Evolutionary conservation across 768 basidiomycete species (phyloP).

Genomic region (Rhizopogon vinicolor): DNA sequence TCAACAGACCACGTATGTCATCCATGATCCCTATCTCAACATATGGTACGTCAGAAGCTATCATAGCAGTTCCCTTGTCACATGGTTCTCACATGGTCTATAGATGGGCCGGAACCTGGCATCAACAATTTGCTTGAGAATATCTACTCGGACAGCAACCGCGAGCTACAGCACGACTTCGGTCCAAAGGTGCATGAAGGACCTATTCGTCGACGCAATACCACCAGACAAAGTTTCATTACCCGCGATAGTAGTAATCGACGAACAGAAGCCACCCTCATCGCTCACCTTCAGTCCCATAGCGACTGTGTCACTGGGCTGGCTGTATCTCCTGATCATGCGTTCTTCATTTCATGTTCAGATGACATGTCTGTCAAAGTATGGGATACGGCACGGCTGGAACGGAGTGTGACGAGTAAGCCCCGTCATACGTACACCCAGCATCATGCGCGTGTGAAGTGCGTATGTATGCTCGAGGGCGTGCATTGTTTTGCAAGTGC

Average conservation of each 20-base stretch:
- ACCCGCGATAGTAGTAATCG: conserved; percentile 57
- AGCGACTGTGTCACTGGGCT: conserved; percentile 74
- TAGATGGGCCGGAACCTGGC: conserved; percentile 88
- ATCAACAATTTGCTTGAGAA: conserved; percentile 88
- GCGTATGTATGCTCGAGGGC: conserved; percentile 79
- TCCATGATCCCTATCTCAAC: conserved; percentile 62
- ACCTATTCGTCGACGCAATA: conserved; percentile 71
- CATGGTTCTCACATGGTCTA: conserved; percentile 1
- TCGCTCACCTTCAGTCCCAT: conserved; percentile 84
- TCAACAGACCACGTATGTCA: conserved; percentile 42
- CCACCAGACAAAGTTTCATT: conserved; percentile 62
- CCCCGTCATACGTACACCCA: conserved; percentile 67
- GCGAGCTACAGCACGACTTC: conserved; percentile 86
- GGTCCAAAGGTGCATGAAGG: conserved; percentile 85
- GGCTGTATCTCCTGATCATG: conserved; percentile 87
- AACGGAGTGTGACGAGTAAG: conserved; percentile 90
- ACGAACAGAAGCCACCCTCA: conserved; percentile 71
- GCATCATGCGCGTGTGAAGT: conserved; percentile 63
- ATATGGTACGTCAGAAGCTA: conserved; percentile 47
- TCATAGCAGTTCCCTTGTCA: neutral
- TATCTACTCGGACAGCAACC: conserved; percentile 81
- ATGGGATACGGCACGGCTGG: conserved; percentile 91
- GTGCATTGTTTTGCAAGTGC: conserved; percentile 88
- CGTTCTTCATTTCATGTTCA: conserved; percentile 92
- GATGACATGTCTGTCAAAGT: conserved; percentile 92